Evolutionary conservation across 805 yeast genomes (phyloP), one percentile per base, ranked within the genome.

Genomic region (Cyberlindnera mycetangii): DNA sequence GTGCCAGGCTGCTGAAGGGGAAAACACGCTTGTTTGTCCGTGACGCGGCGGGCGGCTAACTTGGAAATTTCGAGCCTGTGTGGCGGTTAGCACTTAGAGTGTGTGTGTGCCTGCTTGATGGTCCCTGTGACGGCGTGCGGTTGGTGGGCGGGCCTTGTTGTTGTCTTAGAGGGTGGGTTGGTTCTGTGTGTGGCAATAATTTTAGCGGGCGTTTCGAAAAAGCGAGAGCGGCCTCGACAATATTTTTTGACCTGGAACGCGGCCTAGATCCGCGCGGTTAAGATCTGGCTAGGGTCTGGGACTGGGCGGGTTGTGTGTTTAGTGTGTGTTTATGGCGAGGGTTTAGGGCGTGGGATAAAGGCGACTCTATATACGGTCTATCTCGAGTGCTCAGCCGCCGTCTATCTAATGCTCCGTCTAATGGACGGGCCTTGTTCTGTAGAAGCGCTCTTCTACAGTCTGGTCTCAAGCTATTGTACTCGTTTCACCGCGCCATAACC

Each of bases 181-280:
- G 28, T 25, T n/a, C n/a, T 25, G 28, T 32, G 34, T 32, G 18
- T 32, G 36, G 22, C 39, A 36, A 16, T 16, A 28, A 24, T n/a
- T 36, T 32, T 32, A 34, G 37, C 18, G 37, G 37, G 37, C 37
- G 28, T 5, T 28, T 34, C 37, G 37, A 34, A 20, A 34, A 34
- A n/a, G 28, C 18, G 21, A 21, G n/a, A 21, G 5, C 21, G 28
- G 5, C n/a, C 36, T 25, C 28, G 33, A 18, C 18, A 32, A 32
- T 11, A 16, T 32, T 17, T 15, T 20, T 8, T 5, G 17, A 21
- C 37, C 18, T 21, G 39, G 25, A 36, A 36, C 39, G 39, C 39
- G 39, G n/a, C n/a, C n/a, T n/a, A n/a, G n/a, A n/a, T n/a, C n/a
- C n/a, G n/a, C n/a, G n/a, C n/a, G n/a, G n/a, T n/a, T n/a, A n/a